Conservation (phyloP, 257 asterid genomes). For the Capsicum pubescens region DNA sequence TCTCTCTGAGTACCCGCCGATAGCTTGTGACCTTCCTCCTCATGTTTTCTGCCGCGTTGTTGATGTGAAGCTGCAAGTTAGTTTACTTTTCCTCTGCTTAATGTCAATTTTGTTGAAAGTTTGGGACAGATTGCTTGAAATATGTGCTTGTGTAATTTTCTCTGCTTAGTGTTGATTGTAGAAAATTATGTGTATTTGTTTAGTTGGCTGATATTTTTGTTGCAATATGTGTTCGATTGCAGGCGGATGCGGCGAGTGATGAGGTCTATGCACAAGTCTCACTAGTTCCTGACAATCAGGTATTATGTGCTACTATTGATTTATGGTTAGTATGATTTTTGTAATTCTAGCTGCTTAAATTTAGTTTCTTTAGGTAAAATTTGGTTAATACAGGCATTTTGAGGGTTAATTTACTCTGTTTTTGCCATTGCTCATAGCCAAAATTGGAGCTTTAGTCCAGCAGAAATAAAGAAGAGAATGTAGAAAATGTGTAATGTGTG, state of each 20-base stretch:
- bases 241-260: constrained; percentile 88
- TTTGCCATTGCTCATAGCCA: neutral
- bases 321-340: constrained; percentile 17
- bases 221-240: neutral
- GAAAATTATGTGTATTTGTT: neutral
- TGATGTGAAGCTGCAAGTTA: constrained; percentile 87
- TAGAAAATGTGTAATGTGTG: neutral
- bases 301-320: constrained; percentile 34
- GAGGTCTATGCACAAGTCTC: constrained; percentile 94
- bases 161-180: neutral
- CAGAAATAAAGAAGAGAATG: neutral
- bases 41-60: constrained; percentile 92
- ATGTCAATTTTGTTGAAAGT: neutral
- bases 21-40: constrained; percentile 65
- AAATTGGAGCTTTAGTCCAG: neutral
- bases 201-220: neutral
- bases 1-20: constrained; percentile 62
- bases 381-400: neutral
- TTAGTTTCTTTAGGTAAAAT: neutral
- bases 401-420: neutral
- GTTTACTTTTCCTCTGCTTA: neutral
- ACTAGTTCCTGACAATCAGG: constrained; percentile 81
- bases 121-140: neutral
- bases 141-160: neutral
- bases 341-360: neutral